Base-by-base conservation (phyloP, 257 asterid genomes). In the Echium plantagineum region DNA sequence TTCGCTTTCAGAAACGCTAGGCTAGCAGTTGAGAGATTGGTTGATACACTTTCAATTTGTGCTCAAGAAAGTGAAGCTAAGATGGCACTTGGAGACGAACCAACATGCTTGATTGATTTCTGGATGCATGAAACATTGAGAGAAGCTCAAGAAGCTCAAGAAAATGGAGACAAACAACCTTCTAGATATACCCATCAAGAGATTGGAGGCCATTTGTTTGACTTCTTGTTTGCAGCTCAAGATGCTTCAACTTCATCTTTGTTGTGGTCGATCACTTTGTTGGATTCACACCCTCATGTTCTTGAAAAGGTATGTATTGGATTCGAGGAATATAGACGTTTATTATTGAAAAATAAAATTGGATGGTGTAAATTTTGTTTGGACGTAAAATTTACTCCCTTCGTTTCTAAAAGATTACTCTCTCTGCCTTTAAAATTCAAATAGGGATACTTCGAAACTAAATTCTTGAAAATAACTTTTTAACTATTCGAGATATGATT, bases 231-330 rank as follows among this genome's bases (percentile, higher is more conserved):
- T 69, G 98, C 98, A 1, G 77, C 96, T 0, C 98, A 90, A 68
- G 98, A 90, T 60, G 98, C 98, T 10, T 87, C 98, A 0, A 85
- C 98, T 5, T 80, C 95, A 0, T 83, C 98, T 6, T 57, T 90
- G 52, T 66, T 85, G 31, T 90, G 98, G 98, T 86, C 96, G 21
- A 78, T 90, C 9, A n/a, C 86, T 3, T 63, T 75, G n/a, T 69
- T 87, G 51, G 95, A 83, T 52, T 80, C 94, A 0, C 85, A 85
- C 21, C 89, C 85, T 0, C 53, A 64, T 0, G 80, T 90, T 47
- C 73, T 90, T 9, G 75, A 66, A 38, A 71, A 70, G 38, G 89
- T 87, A 28, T 26, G 30, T 5, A 26, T 26, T 2, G 30, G 30
- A 26, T n/a, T n/a, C n/a, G n/a, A n/a, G n/a, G n/a, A n/a, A n/a